phyloP scores from a whole-genome alignment of 2,329 filamentous ascomycete species.

The Colletotrichum higginsianum region DNA sequence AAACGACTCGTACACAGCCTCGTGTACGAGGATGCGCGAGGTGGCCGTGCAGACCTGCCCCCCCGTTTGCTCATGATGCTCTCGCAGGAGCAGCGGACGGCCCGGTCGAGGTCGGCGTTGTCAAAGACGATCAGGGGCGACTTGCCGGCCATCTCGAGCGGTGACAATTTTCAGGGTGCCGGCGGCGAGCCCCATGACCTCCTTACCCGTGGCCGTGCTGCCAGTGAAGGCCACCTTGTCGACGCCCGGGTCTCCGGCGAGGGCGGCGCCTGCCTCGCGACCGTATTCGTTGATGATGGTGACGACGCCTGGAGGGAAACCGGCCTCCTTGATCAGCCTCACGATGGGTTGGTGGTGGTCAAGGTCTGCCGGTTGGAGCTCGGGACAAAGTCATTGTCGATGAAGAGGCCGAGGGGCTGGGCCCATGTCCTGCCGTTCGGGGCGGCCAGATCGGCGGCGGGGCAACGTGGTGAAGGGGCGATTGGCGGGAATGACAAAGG shows the following conservation, averaged over 20 bases:
- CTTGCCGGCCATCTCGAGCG: constrained; percentile 74
- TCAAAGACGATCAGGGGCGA: constrained; percentile 72
- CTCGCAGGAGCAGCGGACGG: constrained; percentile 65
- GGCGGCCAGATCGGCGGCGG: constrained; percentile 74
- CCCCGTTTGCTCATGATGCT: constrained; percentile 70
- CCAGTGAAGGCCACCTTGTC: constrained; percentile 84
- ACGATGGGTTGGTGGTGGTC: constrained; percentile 79
- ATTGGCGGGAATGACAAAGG: constrained; percentile 1
- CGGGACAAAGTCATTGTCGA: constrained; percentile 85
- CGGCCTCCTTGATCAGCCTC: constrained; percentile 70
- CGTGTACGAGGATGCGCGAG: constrained; percentile 73
- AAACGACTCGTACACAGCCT: constrained; percentile 68
- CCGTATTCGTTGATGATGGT: constrained; percentile 80
- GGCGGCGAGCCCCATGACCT: constrained; percentile 79
- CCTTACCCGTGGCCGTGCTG: constrained; percentile 75
- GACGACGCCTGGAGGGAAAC: constrained; percentile 80
- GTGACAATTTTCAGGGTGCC: constrained; percentile 71
- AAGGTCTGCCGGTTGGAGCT: constrained; percentile 76
- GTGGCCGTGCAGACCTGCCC: too few relatives aligned
- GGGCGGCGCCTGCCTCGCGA: constrained; percentile 73
- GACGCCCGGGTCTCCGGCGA: constrained; percentile 74
- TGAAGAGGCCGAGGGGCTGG: constrained; percentile 85
- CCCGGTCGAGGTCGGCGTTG: constrained; percentile 74
- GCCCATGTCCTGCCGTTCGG: constrained; percentile 82
- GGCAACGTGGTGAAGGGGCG: constrained; percentile 10